Base-by-base conservation (phyloP, 305 asterid species). In the Fraxinus ornus region DNA sequence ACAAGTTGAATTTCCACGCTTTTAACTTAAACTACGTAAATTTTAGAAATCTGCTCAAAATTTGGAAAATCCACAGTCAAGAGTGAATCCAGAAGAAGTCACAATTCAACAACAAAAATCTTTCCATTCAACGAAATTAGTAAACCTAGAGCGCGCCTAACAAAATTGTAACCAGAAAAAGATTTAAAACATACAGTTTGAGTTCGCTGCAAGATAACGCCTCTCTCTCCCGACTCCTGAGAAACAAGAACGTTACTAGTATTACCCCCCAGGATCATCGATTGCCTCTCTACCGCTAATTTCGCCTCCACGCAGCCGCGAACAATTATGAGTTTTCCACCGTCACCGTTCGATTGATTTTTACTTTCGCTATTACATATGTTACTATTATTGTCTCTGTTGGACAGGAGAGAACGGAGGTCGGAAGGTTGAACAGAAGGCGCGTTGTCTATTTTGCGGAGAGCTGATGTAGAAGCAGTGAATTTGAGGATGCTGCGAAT, bases 221-320 rank as follows among this genome's bases (percentile, higher is more conserved):
- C 91, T 79, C 70, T 83, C 41, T 94, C 97, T 22, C 94, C 91
- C 7, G 99, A 84, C 52, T 89, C 92, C 22, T 86, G 90, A 79
- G 91, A 86, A 75, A 89, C 79, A 33, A 95, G 85, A 74, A 92
- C 78, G 36, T 79, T 41, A n/a, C 70, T 79, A 35, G 81, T 75
- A 68, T 82, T 62, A 41, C 87, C 78, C 76, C 84, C 83, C 76
- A 83, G 81, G 76, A 87, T 86, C 84, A 81, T 91, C 97, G 94
- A 88, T 78, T 83, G 86, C 76, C 86, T 90, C 80, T 83, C 89
- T 76, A 82, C 86, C 10, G 81, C 88, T 19, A 92, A 84, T 85
- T 89, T 91, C 82, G 90, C 87, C 84, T 95, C 97, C 39, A 94
- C 97, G 35, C 68, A 72, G 36, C 98, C 99, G 73, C 97, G 92